Percentiles rank a stretch among this genome's conserved stretches.
These are phyloP conservation scores for Neonectria neomacrospora DNA, from an alignment of 2,329 filamentous ascomycete genomes.

Conservation along the genomic window DNA sequence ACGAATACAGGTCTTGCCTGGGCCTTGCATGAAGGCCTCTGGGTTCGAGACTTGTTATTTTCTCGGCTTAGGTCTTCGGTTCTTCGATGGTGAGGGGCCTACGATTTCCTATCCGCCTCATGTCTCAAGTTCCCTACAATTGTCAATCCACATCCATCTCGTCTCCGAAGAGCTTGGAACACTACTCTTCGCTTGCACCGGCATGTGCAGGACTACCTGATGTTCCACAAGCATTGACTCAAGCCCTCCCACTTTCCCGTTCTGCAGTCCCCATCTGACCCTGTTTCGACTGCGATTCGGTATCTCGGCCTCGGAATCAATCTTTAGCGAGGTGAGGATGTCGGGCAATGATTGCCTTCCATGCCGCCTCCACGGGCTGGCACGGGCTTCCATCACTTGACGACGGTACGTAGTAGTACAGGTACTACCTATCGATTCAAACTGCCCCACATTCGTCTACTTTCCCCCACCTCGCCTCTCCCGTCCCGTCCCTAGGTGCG, in stretches of 20 bases:
- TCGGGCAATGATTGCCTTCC: too few species aligned
- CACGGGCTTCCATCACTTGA: not conserved
- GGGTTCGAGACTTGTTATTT: constrained; percentile 3
- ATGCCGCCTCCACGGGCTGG: too few species aligned
- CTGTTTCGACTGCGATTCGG: not conserved
- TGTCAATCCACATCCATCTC: not conserved
- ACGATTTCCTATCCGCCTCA: not conserved
- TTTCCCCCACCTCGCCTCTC: constrained; percentile 19
- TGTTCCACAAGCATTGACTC: not conserved
- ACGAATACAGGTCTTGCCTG: not conserved
- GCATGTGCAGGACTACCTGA: not conserved
- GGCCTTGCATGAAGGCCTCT: not conserved
- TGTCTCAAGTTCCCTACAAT: not conserved
- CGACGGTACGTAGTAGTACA: not conserved
- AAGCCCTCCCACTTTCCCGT: not conserved
- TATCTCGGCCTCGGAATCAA: not conserved
- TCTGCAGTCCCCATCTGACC: not conserved
- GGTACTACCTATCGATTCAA: too few species aligned
- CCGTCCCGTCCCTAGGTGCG: too few species aligned
- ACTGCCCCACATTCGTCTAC: constrained; percentile 28
- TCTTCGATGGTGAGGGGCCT: not conserved
- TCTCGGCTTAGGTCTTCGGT: not conserved
- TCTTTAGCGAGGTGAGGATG: not conserved
- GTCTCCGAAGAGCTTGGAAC: not conserved
- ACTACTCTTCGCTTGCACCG: not conserved